Conservation (phyloP, 192 early-diverging fungal species). For the Backusella australiensis region DNA sequence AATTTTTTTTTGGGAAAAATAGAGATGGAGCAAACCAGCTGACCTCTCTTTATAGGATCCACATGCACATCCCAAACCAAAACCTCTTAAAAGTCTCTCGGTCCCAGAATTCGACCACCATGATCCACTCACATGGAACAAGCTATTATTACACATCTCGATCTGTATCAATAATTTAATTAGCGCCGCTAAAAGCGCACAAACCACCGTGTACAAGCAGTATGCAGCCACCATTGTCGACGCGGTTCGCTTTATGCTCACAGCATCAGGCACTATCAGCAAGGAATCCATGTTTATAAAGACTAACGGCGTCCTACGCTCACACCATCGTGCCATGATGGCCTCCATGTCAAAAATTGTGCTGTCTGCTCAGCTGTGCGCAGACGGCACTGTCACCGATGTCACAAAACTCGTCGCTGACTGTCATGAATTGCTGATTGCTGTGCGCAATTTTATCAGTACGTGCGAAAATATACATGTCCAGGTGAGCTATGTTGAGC, state of each 20-base stretch:
- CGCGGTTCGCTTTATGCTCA: conserved; percentile 85
- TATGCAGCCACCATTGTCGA: conserved; percentile 66
- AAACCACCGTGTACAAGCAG: conserved; percentile 53
- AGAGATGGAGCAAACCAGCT: background rate
- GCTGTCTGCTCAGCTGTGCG: conserved; percentile 67
- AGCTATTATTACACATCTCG: conserved; percentile 43
- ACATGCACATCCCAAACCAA: background rate
- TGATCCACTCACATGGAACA: conserved; percentile 51
- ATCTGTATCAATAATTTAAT: conserved; percentile 56
- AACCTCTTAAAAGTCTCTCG: background rate
- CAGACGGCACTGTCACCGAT: conserved; percentile 76
- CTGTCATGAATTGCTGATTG: conserved; percentile 58
- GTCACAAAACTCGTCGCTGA: conserved; percentile 58
- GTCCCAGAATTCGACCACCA: conserved; percentile 8
- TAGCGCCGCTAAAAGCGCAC: conserved; percentile 42
- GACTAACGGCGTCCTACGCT: conserved; percentile 34
- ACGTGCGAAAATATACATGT: conserved; percentile 38
- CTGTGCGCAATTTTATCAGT: conserved; percentile 60
- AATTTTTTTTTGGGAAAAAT: background rate
- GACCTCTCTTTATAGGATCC: background rate
- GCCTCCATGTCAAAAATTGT: conserved; percentile 68
- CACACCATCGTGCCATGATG: conserved; percentile 52
- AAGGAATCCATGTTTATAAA: conserved; percentile 61
- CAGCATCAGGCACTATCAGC: conserved; percentile 69
- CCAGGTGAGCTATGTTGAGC: conserved; percentile 35